A percentile compares a stretch with the other conserved stretches of the same genome.
Evolutionary conservation across 805 yeast genomes (phyloP).

Genomic region (Nakazawaea ernobii): DNA sequence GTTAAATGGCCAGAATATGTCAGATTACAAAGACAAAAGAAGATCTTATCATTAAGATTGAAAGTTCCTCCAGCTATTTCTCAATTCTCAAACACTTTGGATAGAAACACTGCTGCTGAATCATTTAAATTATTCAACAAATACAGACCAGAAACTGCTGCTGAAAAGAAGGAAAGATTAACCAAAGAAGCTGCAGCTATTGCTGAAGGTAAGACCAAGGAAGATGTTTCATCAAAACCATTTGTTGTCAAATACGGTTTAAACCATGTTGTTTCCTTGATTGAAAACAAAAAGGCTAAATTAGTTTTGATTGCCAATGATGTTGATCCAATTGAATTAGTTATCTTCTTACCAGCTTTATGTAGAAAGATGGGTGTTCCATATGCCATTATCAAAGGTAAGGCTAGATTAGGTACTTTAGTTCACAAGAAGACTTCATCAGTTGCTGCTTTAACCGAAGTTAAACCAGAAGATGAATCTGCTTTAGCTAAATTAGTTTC

Average conservation of each 20-base stretch:
- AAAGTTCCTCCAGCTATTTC: conserved; percentile 99
- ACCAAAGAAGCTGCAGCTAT: conserved; percentile 98
- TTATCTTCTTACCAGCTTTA: conserved; percentile 95
- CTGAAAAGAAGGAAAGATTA: conserved; percentile 98
- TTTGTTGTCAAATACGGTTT: conserved; percentile 96
- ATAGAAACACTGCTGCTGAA: conserved; percentile 98
- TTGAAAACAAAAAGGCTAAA: conserved; percentile 98
- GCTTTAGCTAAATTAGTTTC: conserved; percentile 90
- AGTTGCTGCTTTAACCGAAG: conserved; percentile 96
- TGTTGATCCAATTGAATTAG: conserved; percentile 98
- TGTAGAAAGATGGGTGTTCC: conserved; percentile 99
- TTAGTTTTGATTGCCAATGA: conserved; percentile 97
- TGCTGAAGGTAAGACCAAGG: conserved; percentile 96
- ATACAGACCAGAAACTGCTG: conserved; percentile 96
- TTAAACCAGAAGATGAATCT: conserved; percentile 89
- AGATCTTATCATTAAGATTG: conserved; percentile 89
- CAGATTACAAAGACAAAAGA: conserved; percentile 98
- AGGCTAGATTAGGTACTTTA: conserved; percentile 96
- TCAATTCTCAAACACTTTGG: conserved; percentile 93
- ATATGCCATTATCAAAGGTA: conserved; percentile 96
- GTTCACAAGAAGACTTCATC: conserved; percentile 98
- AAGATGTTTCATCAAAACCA: conserved; percentile 96
- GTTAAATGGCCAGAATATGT: conserved; percentile 99
- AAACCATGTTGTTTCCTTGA: conserved; percentile 95
- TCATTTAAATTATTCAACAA: conserved; percentile 96